A percentile compares a stretch with the other conserved stretches of the same genome.
Conservation (phyloP, 2,329 filamentous ascomycete genomes). For the Aspergillus sojae region DNA sequence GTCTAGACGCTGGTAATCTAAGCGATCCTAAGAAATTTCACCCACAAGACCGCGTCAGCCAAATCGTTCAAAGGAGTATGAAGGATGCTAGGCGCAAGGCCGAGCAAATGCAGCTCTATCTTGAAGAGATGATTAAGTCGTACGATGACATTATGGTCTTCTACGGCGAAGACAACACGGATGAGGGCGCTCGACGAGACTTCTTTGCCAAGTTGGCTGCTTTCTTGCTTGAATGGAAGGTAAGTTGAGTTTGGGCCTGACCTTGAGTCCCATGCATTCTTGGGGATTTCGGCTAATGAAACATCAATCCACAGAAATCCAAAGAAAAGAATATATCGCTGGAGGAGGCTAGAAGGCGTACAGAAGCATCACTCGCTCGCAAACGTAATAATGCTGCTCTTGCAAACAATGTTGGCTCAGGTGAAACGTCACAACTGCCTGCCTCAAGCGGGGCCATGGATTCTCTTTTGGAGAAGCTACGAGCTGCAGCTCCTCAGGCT, state of each 20-base stretch:
- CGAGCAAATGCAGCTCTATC: conserved; percentile 89
- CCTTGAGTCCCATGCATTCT: background rate
- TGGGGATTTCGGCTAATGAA: conserved; percentile 3
- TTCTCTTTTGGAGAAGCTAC: conserved; percentile 88
- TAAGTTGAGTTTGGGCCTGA: conserved; percentile 38
- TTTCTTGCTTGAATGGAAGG: conserved; percentile 92
- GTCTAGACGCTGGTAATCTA: conserved; percentile 88
- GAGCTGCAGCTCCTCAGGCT: conserved; percentile 86
- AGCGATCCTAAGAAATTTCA: conserved; percentile 98
- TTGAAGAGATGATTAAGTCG: conserved; percentile 87
- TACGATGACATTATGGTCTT: conserved; percentile 97
- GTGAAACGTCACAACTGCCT: conserved; percentile 62
- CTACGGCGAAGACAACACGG: conserved; percentile 89
- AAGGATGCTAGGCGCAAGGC: conserved; percentile 95
- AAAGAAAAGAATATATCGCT: conserved; percentile 84
- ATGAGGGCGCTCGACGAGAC: conserved; percentile 90
- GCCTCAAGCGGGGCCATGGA: conserved; percentile 91
- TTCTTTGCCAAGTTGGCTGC: conserved; percentile 93
- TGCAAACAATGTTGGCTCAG: conserved; percentile 57
- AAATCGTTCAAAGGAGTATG: conserved; percentile 90
- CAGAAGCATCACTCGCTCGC: conserved; percentile 89
- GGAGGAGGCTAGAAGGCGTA: conserved; percentile 81
- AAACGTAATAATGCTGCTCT: conserved; percentile 70
- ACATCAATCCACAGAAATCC: conserved; percentile 64
- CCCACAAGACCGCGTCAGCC: conserved; percentile 89